Base-by-base conservation (phyloP, 1,139 yeast species). In the Wickerhamomyces sp. region DNA sequence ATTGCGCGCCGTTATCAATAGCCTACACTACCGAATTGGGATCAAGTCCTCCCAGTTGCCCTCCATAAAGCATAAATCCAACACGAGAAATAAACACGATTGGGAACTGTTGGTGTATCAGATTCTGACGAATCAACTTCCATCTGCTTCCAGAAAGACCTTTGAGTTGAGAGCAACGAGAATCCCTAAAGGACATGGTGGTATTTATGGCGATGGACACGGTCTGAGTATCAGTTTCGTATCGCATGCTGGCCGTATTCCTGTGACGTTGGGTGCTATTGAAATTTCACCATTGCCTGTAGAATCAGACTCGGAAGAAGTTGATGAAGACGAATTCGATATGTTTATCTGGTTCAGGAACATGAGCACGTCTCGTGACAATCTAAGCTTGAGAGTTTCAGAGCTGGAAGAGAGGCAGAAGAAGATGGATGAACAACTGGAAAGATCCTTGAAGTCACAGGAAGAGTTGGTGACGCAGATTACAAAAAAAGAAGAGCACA, bases 321-420 rank as follows among this genome's bases (percentile, higher is more conserved):
- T 14, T 5, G 37, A 28, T 4, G 36, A 33, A 13, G 34, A 31
- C 10, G 22, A 28, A 4, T 45, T 31, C 22, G 45, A 47, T 13
- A 27, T 49, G 12, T 51, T 49, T 22, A 40, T 32, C 6, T 49
- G 53, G 54, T 36, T 49, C 12, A 25, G 33, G n/a, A 6, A 29
- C 2, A 25, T 49, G 16, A 38, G 31, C 13, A 16, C 37, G 2
- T 28, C 30, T 1, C 26, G 47, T 16, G 42, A 41, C 17, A 1
- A 12, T 2, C 28, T 34, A 1, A 21, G 25, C 7, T 23, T 15
- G 6, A 23, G 26, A 8, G 13, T 10, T 4, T 28, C 35, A 6
- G 15, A n/a, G 2, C 28, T 36, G 13, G 20, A 30, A 20, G 12
- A 11, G 5, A 21, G 8, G 6, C 28, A 38, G 7, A 1, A 5